Evolutionary conservation across 2,329 filamentous ascomycete species (phyloP).

Genomic region (Ceratocystis papillata): DNA sequence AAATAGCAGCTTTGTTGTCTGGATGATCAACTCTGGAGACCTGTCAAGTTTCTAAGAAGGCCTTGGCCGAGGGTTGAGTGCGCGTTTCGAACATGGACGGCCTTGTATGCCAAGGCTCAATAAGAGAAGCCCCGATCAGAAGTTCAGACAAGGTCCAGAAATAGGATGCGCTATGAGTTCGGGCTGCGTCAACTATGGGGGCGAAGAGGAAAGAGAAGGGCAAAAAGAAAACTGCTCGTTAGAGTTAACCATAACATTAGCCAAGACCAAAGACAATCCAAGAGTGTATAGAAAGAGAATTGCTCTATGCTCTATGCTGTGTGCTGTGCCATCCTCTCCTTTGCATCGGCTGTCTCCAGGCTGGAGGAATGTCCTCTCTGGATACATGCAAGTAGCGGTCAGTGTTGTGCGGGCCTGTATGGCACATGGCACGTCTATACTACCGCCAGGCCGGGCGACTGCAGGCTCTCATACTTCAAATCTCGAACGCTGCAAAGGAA

Average conservation of each 20-base stretch:
- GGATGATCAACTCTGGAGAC: not conserved
- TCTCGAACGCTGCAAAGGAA: not conserved
- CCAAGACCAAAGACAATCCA: too few species aligned
- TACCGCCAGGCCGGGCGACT: not conserved
- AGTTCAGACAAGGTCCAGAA: slow-evolving; percentile 7
- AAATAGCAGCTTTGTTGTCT: not conserved
- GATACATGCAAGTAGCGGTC: not conserved
- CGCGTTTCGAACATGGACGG: not conserved
- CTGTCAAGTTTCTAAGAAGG: not conserved
- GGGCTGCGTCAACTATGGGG: not conserved
- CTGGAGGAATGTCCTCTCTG: too few species aligned
- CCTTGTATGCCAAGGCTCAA: not conserved
- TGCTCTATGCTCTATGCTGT: too few species aligned
- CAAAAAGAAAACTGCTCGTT: too few species aligned
- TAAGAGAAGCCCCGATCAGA: not conserved
- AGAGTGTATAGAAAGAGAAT: too few species aligned
- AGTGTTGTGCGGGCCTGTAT: not conserved
- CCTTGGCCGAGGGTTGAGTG: not conserved
- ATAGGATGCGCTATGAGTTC: not conserved
- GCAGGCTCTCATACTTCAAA: not conserved
- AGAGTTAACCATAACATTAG: too few species aligned
- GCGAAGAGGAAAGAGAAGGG: too few species aligned
- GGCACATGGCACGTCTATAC: too few species aligned
- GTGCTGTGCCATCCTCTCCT: too few species aligned
- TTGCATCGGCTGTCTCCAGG: too few species aligned